Evolutionary conservation across 2,329 filamentous ascomycete genomes (phyloP).

Genomic region (Coniochaeta sp.): DNA sequence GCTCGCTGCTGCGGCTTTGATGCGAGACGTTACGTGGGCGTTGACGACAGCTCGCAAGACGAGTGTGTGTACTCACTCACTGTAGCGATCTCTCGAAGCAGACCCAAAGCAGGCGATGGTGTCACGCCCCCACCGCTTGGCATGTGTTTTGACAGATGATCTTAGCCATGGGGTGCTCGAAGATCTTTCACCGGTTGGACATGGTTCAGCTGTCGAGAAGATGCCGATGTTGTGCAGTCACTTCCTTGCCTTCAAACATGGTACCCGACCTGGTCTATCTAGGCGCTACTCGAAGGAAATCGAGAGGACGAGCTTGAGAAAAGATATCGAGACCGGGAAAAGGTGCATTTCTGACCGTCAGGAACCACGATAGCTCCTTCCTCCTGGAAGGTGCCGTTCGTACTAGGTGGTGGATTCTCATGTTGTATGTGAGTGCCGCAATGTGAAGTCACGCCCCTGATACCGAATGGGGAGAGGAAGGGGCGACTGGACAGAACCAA

Average conservation of each 20-base stretch:
- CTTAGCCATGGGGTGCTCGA: constrained; percentile 5
- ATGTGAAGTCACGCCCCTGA: background rate
- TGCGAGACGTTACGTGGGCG: background rate
- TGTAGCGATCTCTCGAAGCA: background rate
- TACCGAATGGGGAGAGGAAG: background rate
- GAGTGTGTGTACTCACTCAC: background rate
- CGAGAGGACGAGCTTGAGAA: background rate
- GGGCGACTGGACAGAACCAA: background rate
- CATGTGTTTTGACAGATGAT: background rate
- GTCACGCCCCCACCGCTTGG: background rate
- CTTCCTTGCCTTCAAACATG: background rate
- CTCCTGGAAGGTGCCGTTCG: background rate
- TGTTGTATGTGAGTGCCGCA: background rate
- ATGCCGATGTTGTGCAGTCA: background rate
- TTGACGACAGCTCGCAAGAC: background rate
- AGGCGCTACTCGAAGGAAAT: background rate
- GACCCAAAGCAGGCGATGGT: background rate
- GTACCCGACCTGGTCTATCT: background rate
- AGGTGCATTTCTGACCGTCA: background rate
- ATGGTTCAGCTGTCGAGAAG: background rate
- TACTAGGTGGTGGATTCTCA: too few relatives aligned
- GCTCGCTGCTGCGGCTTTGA: background rate
- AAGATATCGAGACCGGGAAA: background rate
- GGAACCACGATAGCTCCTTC: background rate
- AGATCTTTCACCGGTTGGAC: background rate